Evolutionary conservation across 2,329 filamentous ascomycete genomes (phyloP), one percentile per base, ranked within the genome.

Genomic region (Sodiomyces alkalinus): DNA sequence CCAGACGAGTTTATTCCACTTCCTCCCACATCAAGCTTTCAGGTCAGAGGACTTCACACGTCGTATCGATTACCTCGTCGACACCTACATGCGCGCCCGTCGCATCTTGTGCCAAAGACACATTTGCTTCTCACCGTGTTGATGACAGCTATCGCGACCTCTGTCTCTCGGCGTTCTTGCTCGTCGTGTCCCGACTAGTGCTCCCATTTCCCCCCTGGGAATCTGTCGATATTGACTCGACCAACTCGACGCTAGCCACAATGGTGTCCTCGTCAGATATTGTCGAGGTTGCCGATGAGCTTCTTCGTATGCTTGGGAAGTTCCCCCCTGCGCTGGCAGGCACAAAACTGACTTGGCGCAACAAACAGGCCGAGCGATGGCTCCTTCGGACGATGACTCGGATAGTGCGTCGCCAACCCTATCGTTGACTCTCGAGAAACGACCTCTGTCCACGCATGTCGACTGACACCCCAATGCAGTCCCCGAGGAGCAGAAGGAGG

Each of bases 401-500:
- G 27, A 21, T 19, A 25, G 17, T 23, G 21, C 27, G 30, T n/a
- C 26, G 32, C 30, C 19, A 33, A 33, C 31, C 27, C 22, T 20
- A 30, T 32, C 28, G 28, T 30, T 30, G 32, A 35, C 21, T 33
- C 33, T 12, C 33, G 30, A 33, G 28, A n/a, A 13, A 10, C 22
- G 19, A 20, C 19, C 20, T 19, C 22, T 21, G 16, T 21, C 17
- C 23, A 21, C 19, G 22, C 21, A 20, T 12, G 6, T n/a, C 31
- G 27, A 34, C 34, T 38, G 29, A 38, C 34, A 13, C 8, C 10
- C 22, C 16, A 24, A 25, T 13, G 6, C 27, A 38, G 36, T 34
- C 8, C 34, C 29, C 28, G 36, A 38, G 29, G 34, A 32, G 26
- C 74, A 92, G 55, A 86, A 92, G 62, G 90, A 98, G 61, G 80